phyloP scores from a whole-genome alignment of 2,329 filamentous ascomycete species.

The Juglanconis oblonga region DNA sequence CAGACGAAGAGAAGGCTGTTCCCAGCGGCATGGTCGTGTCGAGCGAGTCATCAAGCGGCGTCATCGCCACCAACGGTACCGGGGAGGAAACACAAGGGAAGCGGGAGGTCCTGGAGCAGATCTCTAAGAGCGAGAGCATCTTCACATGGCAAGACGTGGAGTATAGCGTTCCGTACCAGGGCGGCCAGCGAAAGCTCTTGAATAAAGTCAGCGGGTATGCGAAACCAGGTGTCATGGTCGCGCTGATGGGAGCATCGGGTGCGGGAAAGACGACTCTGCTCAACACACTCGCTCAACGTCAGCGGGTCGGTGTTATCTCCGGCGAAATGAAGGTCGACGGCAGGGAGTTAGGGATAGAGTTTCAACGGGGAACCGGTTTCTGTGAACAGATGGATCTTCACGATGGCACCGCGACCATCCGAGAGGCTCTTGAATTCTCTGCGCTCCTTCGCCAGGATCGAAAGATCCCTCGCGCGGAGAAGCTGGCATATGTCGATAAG shows the following conservation, averaged over 20 bases:
- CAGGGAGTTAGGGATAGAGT: slow-evolving; percentile 57
- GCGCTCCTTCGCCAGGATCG: slow-evolving; percentile 64
- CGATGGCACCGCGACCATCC: slow-evolving; percentile 62
- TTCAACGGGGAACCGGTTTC: slow-evolving; percentile 69
- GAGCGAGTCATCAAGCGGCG: slow-evolving; percentile 37
- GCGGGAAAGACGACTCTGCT: slow-evolving; percentile 83
- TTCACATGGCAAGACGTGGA: slow-evolving; percentile 22
- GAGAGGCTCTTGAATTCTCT: slow-evolving; percentile 66
- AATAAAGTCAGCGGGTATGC: slow-evolving; percentile 71
- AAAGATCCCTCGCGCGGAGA: slow-evolving; percentile 55
- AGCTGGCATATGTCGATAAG: slow-evolving; percentile 66
- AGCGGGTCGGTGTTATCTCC: slow-evolving; percentile 59
- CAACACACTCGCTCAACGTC: slow-evolving; percentile 71
- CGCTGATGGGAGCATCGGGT: slow-evolving; percentile 76
- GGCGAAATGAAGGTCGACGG: slow-evolving; percentile 58
- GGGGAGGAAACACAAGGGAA: slow-evolving; percentile 58
- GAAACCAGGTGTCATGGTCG: slow-evolving; percentile 76
- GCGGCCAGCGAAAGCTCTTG: slow-evolving; percentile 29
- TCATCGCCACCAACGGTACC: neutral
- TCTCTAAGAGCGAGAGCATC: slow-evolving; percentile 19
- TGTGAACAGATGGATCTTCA: slow-evolving; percentile 72
- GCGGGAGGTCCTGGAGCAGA: slow-evolving; percentile 41
- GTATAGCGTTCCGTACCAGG: slow-evolving; percentile 16
- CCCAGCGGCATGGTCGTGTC: slow-evolving; percentile 3
- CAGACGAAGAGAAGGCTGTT: slow-evolving; percentile 16